phyloP scores from a whole-genome alignment of 2,329 filamentous ascomycete species.

The Alternaria arbusti region DNA sequence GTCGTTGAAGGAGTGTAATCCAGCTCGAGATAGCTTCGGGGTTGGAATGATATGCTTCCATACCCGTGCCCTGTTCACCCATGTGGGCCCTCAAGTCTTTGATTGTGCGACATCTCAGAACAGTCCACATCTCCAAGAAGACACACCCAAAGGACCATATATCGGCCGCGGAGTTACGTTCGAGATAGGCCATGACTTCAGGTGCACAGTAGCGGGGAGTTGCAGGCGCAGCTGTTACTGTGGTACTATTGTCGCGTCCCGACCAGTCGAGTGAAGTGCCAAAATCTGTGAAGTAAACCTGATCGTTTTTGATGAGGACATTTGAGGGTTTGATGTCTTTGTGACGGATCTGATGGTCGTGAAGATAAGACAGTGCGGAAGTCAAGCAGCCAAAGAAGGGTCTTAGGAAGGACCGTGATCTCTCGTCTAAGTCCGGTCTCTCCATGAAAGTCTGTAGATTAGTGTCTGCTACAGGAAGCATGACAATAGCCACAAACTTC shows the following conservation, averaged over 20 bases:
- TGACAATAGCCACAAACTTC: constrained; percentile 37
- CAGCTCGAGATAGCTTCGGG: too few species aligned
- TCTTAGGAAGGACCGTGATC: constrained; percentile 10
- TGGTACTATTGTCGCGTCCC: constrained; percentile 18
- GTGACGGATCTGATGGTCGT: constrained; percentile 20
- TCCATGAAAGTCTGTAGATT: constrained; percentile 25
- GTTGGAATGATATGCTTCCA: too few species aligned
- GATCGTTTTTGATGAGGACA: constrained; percentile 15
- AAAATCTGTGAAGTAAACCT: constrained; percentile 30
- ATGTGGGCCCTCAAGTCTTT: too few species aligned
- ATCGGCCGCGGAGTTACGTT: too few species aligned
- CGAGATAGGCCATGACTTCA: constrained; percentile 28
- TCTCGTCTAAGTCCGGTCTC: background rate
- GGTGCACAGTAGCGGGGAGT: constrained; percentile 29
- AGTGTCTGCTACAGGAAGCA: constrained; percentile 30
- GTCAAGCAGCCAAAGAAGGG: constrained; percentile 21
- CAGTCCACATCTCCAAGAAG: too few species aligned
- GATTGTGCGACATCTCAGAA: too few species aligned
- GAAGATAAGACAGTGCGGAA: constrained; percentile 16
- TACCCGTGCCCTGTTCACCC: too few species aligned
- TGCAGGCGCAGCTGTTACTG: constrained; percentile 9
- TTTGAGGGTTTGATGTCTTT: constrained; percentile 29
- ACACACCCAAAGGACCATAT: too few species aligned
- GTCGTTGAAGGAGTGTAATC: too few species aligned
- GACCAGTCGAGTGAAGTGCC: constrained; percentile 21